Conservation (phyloP, 345 rosid genomes). For the Sonneratia alba region DNA sequence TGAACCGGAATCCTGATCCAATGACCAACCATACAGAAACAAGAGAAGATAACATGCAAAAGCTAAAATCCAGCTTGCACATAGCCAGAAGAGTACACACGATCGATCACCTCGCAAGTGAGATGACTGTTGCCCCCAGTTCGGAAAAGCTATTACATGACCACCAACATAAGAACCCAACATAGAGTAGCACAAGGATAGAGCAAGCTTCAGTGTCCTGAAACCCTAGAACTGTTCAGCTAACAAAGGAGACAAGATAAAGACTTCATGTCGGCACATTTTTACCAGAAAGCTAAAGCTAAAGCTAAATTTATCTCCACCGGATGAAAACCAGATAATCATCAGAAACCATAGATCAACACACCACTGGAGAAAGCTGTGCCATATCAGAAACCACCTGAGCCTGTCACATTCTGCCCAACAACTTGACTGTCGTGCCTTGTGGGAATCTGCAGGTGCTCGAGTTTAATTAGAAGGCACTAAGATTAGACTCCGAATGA, state of each 20-base stretch:
- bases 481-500: no score
- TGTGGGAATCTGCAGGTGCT: constrained; percentile 6
- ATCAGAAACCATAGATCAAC: not conserved
- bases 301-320: not conserved
- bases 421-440: not conserved
- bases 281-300: constrained; percentile 7
- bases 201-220: not conserved
- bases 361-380: not conserved
- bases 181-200: not conserved
- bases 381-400: constrained; percentile 2
- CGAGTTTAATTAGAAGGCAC: not conserved
- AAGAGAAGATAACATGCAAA: not conserved
- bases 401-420: constrained; percentile 10
- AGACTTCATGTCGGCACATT: constrained; percentile 23
- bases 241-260: not conserved
- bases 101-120: not conserved
- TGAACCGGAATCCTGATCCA: not conserved
- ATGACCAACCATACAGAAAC: not conserved
- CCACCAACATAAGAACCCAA: not conserved
- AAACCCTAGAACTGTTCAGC: not conserved
- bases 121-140: not conserved
- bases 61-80: not conserved
- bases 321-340: not conserved
- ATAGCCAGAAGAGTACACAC: not conserved
- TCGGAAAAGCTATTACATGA: not conserved